Evolutionary conservation across 768 basidiomycete species (phyloP), one percentile per base, ranked within the genome.

Genomic region (Leccinellum rugosiceps): DNA sequence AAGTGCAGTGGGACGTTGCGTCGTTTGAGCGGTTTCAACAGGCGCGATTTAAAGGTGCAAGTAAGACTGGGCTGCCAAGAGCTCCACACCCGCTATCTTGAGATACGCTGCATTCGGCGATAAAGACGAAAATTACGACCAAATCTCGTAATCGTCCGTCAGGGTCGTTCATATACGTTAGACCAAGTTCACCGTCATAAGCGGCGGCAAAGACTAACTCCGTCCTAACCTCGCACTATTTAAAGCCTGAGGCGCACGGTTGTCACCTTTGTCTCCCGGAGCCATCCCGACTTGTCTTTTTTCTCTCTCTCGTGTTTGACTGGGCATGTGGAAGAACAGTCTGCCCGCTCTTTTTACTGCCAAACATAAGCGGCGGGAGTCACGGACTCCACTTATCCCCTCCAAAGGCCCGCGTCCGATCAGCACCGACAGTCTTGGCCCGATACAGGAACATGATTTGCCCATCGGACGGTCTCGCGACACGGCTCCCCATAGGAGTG

Each of bases 361-460:
- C 41, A 43, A 43, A 11, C 59, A 68, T 31, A 30, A 25, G 1
- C 61, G 61, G 14, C 15, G 48, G 14, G 13, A 14, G 25, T 58
- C 60, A 9, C 32, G 44, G 0, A 56, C 50, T 9, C 62, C 67
- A n/a, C 61, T 69, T 2, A 56, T 69, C 13, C 4, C 60, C 13
- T 6, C 31, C 17, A 43, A 51, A 23, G 50, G 28, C 4, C 34
- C 58, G 1, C 59, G 58, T 10, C 59, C 58, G 8, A 11, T 52
- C 17, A 61, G 57, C 53, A 51, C 45, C 0, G 31, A 43, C 11
- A 34, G 47, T 7, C 53, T 69, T 34, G 56, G 53, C 6, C 60
- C 59, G 0, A 26, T 68, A 3, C 57, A 13, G 26, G 69, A 65
- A 17, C 26, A 59, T 19, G 58, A 52, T 49, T 13, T 48, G 2